Percentiles rank a stretch among this genome's conserved stretches.
Evolutionary conservation across 2,329 filamentous ascomycete species (phyloP).

Genomic region (Aureobasidium sp.): DNA sequence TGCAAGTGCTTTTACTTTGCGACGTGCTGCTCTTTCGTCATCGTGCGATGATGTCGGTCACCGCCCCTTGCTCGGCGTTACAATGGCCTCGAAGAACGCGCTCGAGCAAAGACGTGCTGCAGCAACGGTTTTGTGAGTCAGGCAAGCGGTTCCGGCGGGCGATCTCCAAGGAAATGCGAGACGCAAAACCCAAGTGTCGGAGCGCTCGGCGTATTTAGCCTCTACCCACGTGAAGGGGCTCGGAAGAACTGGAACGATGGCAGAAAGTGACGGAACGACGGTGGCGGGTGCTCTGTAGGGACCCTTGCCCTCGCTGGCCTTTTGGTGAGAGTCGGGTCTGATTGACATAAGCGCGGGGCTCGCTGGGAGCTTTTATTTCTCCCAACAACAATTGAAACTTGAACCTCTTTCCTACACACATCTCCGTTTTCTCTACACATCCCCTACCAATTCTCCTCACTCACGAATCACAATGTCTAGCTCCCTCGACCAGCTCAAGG

Average conservation of each 20-base stretch:
- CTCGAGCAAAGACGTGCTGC: slow-evolving; percentile 1
- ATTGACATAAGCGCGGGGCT: slow-evolving; percentile 14
- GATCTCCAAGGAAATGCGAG: slow-evolving; percentile 6
- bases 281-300: slow-evolving; percentile 6
- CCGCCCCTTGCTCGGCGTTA: slow-evolving; percentile 6
- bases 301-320: neutral
- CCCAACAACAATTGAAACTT: slow-evolving; percentile 13
- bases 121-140: slow-evolving; percentile 11
- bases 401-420: slow-evolving; percentile 8
- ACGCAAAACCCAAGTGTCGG: slow-evolving; percentile 8
- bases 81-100: neutral
- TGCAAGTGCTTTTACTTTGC: neutral
- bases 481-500: slow-evolving; percentile 95
- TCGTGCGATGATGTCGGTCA: slow-evolving; percentile 14
- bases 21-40: slow-evolving; percentile 1
- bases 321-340: slow-evolving; percentile 5
- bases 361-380: slow-evolving; percentile 14
- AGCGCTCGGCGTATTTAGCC: slow-evolving; percentile 12
- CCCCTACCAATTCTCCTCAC: neutral
- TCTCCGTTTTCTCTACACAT: neutral
- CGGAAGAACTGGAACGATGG: slow-evolving; percentile 5
- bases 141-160: slow-evolving; percentile 9
- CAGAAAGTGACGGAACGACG: neutral
- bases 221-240: slow-evolving; percentile 4
- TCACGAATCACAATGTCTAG: slow-evolving; percentile 57